Percentiles rank a stretch among this genome's conserved stretches.
These are phyloP conservation scores for Nannizziopsis arthrosporioides DNA, from an alignment of 2,329 filamentous ascomycete species.

Conservation along the genomic window DNA sequence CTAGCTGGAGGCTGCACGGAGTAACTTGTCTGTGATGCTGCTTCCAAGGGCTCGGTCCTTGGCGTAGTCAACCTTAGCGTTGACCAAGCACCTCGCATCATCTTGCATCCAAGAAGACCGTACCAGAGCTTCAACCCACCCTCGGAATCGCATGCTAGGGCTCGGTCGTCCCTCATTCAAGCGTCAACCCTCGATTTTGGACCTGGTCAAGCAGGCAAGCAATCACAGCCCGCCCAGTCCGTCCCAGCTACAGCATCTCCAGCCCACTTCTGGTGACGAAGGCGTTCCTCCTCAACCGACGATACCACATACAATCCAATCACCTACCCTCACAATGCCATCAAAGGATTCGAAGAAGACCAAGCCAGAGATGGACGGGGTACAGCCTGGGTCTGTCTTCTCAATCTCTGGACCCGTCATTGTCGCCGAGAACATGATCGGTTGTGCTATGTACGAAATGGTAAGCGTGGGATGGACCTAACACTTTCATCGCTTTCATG, in stretches of 20 bases:
- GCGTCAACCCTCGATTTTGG: conserved; percentile 50
- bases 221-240: conserved; percentile 1
- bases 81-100: no score
- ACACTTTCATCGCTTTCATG: not conserved
- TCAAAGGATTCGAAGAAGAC: conserved; percentile 35
- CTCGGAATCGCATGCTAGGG: conserved; percentile 42
- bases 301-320: conserved; percentile 23
- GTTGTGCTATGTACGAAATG: conserved; percentile 99
- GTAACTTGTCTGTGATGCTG: no score
- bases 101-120: not conserved
- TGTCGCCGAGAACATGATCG: conserved; percentile 94
- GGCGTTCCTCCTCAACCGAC: conserved; percentile 28
- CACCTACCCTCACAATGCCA: conserved; percentile 30
- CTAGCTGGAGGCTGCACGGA: no score
- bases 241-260: not conserved
- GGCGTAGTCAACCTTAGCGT: not conserved
- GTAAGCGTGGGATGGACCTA: conserved; percentile 40
- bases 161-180: conserved; percentile 45
- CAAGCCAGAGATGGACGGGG: conserved; percentile 39
- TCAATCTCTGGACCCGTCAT: conserved; percentile 79
- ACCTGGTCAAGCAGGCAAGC: conserved; percentile 42
- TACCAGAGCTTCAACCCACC: not conserved
- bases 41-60: not conserved
- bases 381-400: conserved; percentile 54
- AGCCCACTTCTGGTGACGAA: not conserved